phyloP scores from a whole-genome alignment of 1,284 basidiomycete genomes.

The Cystobasidium slooffiae region DNA sequence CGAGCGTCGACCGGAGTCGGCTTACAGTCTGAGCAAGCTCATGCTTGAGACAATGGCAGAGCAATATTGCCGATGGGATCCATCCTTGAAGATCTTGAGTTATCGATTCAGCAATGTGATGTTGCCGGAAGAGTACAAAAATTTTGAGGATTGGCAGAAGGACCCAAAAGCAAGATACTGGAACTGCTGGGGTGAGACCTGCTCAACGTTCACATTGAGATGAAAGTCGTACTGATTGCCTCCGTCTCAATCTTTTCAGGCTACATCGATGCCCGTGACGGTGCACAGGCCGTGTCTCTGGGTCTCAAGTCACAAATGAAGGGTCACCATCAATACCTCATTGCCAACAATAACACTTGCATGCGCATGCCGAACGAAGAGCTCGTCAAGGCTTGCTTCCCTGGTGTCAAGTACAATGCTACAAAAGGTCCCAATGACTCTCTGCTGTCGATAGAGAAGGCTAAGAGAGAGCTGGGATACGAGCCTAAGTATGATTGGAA shows the following conservation, averaged over 20 bases:
- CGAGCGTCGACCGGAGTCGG: conserved; percentile 56
- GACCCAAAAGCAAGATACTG: conserved; percentile 55
- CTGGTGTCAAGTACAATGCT: conserved; percentile 53
- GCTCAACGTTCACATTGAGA: too few relatives aligned
- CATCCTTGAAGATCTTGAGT: conserved; percentile 56
- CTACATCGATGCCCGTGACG: conserved; percentile 57
- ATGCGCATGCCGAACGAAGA: conserved; percentile 55
- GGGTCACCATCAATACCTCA: conserved; percentile 58
- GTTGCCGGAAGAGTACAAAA: conserved; percentile 56
- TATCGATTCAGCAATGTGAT: conserved; percentile 58
- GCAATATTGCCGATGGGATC: conserved; percentile 57
- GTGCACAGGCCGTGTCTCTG: conserved; percentile 57
- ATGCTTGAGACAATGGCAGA: conserved; percentile 58
- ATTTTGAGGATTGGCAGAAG: conserved; percentile 58
- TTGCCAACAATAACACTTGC: conserved; percentile 57
- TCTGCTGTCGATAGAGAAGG: conserved; percentile 57
- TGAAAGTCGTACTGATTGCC: too few relatives aligned
- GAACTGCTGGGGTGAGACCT: conserved; percentile 52
- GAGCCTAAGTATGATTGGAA: conserved; percentile 55
- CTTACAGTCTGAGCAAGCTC: conserved; percentile 57
- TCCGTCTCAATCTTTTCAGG: too few relatives aligned
- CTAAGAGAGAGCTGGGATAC: conserved; percentile 57
- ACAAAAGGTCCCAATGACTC: conserved; percentile 50
- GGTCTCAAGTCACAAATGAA: conserved; percentile 55
- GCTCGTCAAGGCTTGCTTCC: conserved; percentile 57